A percentile compares a stretch with the other conserved stretches of the same genome.
Evolutionary conservation across 2,329 filamentous ascomycete species (phyloP).

Genomic region (Colletotrichum higginsianum): DNA sequence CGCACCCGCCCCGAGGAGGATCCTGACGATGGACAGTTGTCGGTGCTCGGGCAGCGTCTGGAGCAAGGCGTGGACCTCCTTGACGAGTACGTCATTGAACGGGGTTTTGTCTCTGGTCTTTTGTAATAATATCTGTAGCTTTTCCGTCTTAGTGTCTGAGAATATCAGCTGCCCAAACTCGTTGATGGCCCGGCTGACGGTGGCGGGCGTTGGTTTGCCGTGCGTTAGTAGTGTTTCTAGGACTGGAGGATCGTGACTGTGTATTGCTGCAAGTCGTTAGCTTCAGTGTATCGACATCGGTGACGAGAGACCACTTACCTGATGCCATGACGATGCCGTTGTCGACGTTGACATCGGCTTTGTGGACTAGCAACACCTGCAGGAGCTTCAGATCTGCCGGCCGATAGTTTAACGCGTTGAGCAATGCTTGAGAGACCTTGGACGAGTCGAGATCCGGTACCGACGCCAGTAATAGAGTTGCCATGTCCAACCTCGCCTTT

Average conservation of each 20-base stretch:
- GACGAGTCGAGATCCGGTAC: slow-evolving; percentile 60
- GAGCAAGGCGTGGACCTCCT: slow-evolving; percentile 65
- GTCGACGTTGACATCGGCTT: slow-evolving; percentile 67
- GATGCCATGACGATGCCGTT: slow-evolving; percentile 59
- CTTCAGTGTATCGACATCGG: no score
- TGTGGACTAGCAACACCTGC: slow-evolving; percentile 62
- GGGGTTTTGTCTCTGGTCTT: slow-evolving; percentile 60
- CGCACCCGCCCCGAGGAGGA: slow-evolving; percentile 66
- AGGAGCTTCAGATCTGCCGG: slow-evolving; percentile 67
- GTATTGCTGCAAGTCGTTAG: slow-evolving; percentile 52
- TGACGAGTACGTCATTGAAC: slow-evolving; percentile 62
- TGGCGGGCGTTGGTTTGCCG: slow-evolving; percentile 61
- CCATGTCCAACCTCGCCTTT: slow-evolving; percentile 61
- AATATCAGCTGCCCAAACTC: slow-evolving; percentile 60
- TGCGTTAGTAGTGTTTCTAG: slow-evolving; percentile 63
- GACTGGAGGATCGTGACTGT: slow-evolving; percentile 62
- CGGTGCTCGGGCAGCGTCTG: slow-evolving; percentile 55
- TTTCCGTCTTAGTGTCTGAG: slow-evolving; percentile 62
- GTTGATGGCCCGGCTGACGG: slow-evolving; percentile 60
- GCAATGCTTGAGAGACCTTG: slow-evolving; percentile 60
- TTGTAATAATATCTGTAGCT: slow-evolving; percentile 63
- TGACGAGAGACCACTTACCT: slow-evolving; percentile 46
- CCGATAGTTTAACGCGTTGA: slow-evolving; percentile 58
- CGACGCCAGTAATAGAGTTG: slow-evolving; percentile 61
- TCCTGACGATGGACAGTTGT: slow-evolving; percentile 60